phyloP scores from a whole-genome alignment of 768 basidiomycete species.

The Trametes meyenii region DNA sequence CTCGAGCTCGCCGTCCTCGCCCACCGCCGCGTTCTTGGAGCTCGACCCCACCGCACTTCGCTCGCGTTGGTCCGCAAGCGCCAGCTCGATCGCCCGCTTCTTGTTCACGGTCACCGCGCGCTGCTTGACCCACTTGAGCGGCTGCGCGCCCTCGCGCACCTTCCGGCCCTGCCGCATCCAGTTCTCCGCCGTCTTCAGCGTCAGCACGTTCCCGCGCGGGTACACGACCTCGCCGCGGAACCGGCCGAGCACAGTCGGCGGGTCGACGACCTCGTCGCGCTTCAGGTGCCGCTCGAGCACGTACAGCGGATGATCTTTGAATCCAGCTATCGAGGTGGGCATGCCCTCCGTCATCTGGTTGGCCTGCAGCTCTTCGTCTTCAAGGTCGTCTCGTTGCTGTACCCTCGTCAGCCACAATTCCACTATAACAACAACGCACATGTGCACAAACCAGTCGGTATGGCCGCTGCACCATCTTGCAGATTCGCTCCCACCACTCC shows the following conservation, averaged over 20 bases:
- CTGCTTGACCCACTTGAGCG: constrained; percentile 88
- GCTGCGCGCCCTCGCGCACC: constrained; percentile 74
- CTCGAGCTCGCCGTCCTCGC: constrained; percentile 20
- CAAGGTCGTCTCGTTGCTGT: constrained; percentile 89
- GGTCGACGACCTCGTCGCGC: constrained; percentile 83
- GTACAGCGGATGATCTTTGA: constrained; percentile 94
- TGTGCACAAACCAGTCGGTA: constrained; percentile 76
- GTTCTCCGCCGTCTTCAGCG: constrained; percentile 88
- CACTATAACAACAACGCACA: too few species aligned
- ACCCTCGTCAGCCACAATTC: background rate
- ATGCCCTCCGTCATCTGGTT: constrained; percentile 87
- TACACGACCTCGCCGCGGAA: constrained; percentile 95
- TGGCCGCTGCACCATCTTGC: constrained; percentile 65
- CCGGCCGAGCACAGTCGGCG: constrained; percentile 80
- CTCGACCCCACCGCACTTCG: constrained; percentile 16
- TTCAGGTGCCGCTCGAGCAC: constrained; percentile 53
- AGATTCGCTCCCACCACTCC: constrained; percentile 85
- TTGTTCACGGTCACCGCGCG: constrained; percentile 80
- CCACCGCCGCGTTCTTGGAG: constrained; percentile 17
- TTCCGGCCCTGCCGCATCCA: constrained; percentile 90
- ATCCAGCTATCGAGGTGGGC: constrained; percentile 87
- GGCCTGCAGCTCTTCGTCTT: constrained; percentile 84
- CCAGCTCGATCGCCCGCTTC: constrained; percentile 71
- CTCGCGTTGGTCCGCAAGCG: constrained; percentile 43
- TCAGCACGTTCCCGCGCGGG: constrained; percentile 79